Conservation (phyloP, 2,329 filamentous ascomycete genomes). For the Aspergillus fischeri region DNA sequence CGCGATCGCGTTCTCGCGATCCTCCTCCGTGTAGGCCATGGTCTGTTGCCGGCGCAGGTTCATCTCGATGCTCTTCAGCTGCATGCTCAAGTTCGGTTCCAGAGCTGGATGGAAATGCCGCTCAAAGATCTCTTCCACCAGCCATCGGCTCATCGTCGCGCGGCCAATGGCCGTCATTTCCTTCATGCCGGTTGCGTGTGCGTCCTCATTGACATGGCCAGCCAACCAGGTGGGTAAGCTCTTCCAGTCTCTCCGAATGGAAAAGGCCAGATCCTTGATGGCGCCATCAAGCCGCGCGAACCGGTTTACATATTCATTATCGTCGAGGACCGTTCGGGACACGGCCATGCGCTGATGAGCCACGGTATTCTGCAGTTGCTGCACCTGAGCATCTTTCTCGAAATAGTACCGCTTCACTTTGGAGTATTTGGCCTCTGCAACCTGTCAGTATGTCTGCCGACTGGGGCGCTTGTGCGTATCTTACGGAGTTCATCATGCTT, state of each 20-base stretch:
- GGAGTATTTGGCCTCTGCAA: constrained; percentile 84
- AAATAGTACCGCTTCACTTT: constrained; percentile 98
- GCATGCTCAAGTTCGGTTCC: constrained; percentile 68
- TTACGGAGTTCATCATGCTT: constrained; percentile 46
- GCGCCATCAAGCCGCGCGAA: constrained; percentile 91
- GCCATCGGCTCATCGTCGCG: constrained; percentile 82
- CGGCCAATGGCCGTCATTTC: constrained; percentile 97
- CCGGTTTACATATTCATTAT: constrained; percentile 84
- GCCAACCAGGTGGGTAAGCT: constrained; percentile 75
- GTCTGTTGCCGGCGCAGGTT: constrained; percentile 78
- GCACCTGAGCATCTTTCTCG: constrained; percentile 83
- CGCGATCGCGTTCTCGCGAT: constrained; percentile 79
- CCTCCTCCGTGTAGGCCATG: constrained; percentile 71
- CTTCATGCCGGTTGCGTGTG: constrained; percentile 80
- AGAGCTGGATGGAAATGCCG: constrained; percentile 88
- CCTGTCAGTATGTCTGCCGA: background rate
- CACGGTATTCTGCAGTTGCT: constrained; percentile 93
- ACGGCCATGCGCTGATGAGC: constrained; percentile 93
- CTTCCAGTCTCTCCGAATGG: constrained; percentile 92
- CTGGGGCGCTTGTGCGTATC: constrained; percentile 10
- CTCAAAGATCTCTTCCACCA: constrained; percentile 87
- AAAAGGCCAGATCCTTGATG: constrained; percentile 91
- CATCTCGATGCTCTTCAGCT: constrained; percentile 80
- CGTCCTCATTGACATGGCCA: constrained; percentile 76
- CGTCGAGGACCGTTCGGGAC: constrained; percentile 89